A percentile compares a stretch with the other conserved stretches of the same genome.
These are phyloP conservation scores for Lithocarpus polystachyus DNA, from an alignment of 306 rosid species.

Conservation along the genomic window DNA sequence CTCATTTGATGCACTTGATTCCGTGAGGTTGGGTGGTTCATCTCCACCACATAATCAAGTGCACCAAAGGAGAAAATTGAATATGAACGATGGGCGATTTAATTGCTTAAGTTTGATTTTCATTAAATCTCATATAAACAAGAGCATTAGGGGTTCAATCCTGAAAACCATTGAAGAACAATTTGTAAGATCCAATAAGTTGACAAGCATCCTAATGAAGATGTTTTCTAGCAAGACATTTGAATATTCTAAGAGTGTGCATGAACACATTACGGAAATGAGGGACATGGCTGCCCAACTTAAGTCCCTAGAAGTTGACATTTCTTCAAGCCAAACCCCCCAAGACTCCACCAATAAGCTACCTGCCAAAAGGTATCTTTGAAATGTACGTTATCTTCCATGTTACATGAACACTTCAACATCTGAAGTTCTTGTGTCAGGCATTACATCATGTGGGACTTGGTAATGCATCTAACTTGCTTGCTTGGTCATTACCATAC, in stretches of 20 bases:
- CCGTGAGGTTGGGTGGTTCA: too few relatives aligned
- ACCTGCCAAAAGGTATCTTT: not conserved
- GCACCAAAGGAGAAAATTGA: too few relatives aligned
- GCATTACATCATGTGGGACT: not conserved
- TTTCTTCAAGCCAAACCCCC: not conserved
- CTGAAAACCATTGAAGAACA: not conserved
- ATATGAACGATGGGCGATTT: not conserved
- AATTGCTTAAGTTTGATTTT: not conserved
- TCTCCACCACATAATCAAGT: too few relatives aligned
- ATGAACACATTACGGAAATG: not conserved
- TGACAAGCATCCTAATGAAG: not conserved
- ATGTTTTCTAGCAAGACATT: not conserved
- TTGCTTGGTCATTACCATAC: not conserved
- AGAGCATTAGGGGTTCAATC: conserved; percentile 1
- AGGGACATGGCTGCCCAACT: not conserved
- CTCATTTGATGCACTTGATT: too few relatives aligned
- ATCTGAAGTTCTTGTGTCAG: not conserved
- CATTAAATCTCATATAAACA: not conserved
- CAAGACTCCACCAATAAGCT: not conserved
- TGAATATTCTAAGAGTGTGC: not conserved
- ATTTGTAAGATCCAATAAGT: too few relatives aligned
- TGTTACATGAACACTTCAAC: not conserved
- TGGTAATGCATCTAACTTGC: not conserved
- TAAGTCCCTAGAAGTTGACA: not conserved
- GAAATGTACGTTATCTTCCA: not conserved